Evolutionary conservation across 495 filamentous ascomycete genomes (phyloP), one percentile per base, ranked within the genome.

Genomic region (Articulospora tetracladia): DNA sequence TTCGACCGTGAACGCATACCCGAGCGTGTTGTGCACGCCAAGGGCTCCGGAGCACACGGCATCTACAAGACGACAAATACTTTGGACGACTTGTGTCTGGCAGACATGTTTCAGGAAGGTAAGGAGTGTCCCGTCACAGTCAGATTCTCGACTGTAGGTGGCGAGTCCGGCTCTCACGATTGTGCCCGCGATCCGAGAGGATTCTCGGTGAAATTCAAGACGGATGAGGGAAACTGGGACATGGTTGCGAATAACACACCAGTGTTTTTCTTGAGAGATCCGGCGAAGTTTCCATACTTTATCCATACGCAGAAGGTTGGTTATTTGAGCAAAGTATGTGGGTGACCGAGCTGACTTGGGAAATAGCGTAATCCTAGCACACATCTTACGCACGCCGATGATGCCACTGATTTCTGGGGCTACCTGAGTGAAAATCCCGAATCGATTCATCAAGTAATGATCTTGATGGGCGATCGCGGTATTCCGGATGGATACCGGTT

Each of bases 41-140:
- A 90, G 67, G 89, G 89, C 57, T 83, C 85, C 54, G 89, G 88
- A 24, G 89, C 89, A 51, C 88, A 88, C 62, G 89, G 89, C 39
- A 79, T 70, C 57, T 92, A 90, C 70, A 86, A 86, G 60, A 82
- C 87, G 39, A 91, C 88, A 36, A 20, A 24, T 7, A 17, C 20
- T 8, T 17, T 66, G 58, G 60, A 62, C 11, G 67, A 71, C 27
- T 55, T 73, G 66, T 55, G 62, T 47, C 53, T 71, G 15, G 76
- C 75, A 6, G 76, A 82, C 56, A 74, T 84, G 70, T 77, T 83
- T 63, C 70, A 72, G 11, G 66, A 77, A n/a, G 81, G 80, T 58
- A 80, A 83, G 65, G 76, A 82, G 68, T 81, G 78, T 30, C 76
- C 76, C 51, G 55, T 79, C 58, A 73, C 77, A 26, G 74, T 76